Percentiles rank a stretch among this genome's conserved stretches.
These are phyloP conservation scores for Handroanthus guayacan DNA, from an alignment of 257 asterid species.

Conservation along the genomic window DNA sequence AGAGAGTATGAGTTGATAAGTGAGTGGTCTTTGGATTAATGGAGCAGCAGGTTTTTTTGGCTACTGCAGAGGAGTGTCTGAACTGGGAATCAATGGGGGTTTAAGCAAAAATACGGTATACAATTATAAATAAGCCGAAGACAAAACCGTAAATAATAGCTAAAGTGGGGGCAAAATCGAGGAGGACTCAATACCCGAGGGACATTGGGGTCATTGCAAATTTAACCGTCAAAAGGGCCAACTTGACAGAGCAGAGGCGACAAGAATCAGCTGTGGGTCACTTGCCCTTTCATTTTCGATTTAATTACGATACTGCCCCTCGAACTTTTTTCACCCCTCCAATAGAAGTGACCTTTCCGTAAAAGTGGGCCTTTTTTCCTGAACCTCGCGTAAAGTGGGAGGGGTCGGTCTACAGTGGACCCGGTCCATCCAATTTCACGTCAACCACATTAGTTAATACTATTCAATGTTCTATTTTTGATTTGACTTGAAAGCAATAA, in stretches of 20 bases:
- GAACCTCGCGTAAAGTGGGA: constrained; percentile 5
- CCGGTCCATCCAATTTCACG: neutral
- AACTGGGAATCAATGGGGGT: constrained; percentile 38
- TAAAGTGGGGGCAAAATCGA: constrained; percentile 33
- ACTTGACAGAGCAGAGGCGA: constrained; percentile 25
- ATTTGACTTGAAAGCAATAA: neutral
- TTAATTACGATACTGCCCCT: constrained; percentile 32
- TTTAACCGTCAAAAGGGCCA: constrained; percentile 35
- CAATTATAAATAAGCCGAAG: constrained; percentile 17
- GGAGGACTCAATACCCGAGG: constrained; percentile 38
- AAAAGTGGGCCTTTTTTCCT: constrained; percentile 33
- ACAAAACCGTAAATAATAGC: constrained; percentile 38
- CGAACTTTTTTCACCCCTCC: neutral
- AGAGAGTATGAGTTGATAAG: neutral
- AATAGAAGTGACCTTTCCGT: neutral
- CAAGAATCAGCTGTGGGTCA: constrained; percentile 9
- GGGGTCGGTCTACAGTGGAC: neutral
- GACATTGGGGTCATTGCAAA: constrained; percentile 34
- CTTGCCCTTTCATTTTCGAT: neutral
- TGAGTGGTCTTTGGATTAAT: constrained; percentile 35
- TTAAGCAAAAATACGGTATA: neutral
- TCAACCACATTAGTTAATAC: neutral
- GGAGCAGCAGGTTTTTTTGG: constrained; percentile 27
- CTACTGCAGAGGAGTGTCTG: neutral
- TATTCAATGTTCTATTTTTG: neutral